Base-by-base conservation (phyloP, 805 yeast species). In the Hemisphaericaspora nanyangensis region DNA sequence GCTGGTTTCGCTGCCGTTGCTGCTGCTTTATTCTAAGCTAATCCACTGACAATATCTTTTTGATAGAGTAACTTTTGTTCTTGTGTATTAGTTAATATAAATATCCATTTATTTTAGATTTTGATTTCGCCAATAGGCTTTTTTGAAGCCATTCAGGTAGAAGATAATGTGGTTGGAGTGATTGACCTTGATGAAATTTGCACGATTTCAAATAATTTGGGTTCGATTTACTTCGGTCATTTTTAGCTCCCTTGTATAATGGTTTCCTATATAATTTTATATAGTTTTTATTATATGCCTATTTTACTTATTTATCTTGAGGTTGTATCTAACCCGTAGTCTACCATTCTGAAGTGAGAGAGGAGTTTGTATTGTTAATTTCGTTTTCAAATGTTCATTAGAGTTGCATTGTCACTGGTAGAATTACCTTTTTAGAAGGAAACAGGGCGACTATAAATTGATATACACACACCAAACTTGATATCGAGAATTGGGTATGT, bases 1-100 rank as follows among this genome's bases (percentile, higher is more conserved):
- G 78, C 77, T 50, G 76, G 73, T 65, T 63, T 67, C 45, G 74
- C 74, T 44, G 77, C 76, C 46, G 63, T 61, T 52, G 75, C 72
- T 50, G 72, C 68, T 60, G 72, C 71, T 63, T 58, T 72, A 50
- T 61, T 71, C 54, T 70, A 68, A 65, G 58, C 46, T 37, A 38
- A 29, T 6, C 25, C 10, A 20, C 10, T 10, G 10, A 6, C 25
- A 20, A 7, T 7, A 20, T 49, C 41, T 40, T 41, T 42, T 37
- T 57, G 61, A 44, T 59, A 59, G 37, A 58, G 35, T 46, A 59
- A 48, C 12, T 20, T 20, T 20, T 20, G 10, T 7, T 20, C 10
- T 20, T 7, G 8, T 20, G 25, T 20, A 20, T 20, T 20, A 20
- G 6, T 20, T 7, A 20, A 10, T 7, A 20, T 20, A 20, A 20